Base-by-base conservation (phyloP, 2,329 filamentous ascomycete species). In the Ophiostoma perfectum region DNA sequence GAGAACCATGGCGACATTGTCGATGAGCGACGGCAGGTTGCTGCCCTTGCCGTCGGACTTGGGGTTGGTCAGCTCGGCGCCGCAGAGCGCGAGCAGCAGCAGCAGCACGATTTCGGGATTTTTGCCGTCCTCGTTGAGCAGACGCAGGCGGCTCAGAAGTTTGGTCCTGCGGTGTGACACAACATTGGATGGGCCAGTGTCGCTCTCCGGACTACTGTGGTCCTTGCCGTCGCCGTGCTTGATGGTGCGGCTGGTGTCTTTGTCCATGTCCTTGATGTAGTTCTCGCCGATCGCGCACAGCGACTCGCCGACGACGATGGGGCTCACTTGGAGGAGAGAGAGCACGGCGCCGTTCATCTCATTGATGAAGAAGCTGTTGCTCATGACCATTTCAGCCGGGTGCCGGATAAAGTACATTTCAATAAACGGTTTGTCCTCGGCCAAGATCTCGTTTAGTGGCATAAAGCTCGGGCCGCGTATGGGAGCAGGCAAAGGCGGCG, bases 51-150 rank as follows among this genome's bases (percentile, higher is more conserved):
- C 70, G 38, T 71, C 69, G 2, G 70, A 67, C n/a, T 68, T 45
- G 44, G 70, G 68, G 63, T 70, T 68, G 1, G 67, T 70, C 1
- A 70, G 69, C 64, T 78, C 75, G 1, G 70, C 70, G 5, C 70
- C 70, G 42, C 70, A 71, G 7, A 71, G 65, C 4, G 65, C 69
- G 44, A 71, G 65, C 52, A 71, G 49, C 44, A 70, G 36, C 16
- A 71, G 68, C 49, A 71, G 64, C 1, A 70, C 69, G 9, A 71
- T 55, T 14, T 71, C 70, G 5, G 70, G 69, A 49, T 62, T 64
- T 41, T 41, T 64, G 39, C 65, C 70, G 36, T 70, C 64, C 41
- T 70, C 63, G 68, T 70, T 70, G 27, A 68, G 65, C 5, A 65
- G n/a, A 1, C 65, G 67, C 41, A 71, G 62, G 4, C 70, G 70